Conservation (phyloP, 139 green algal species). For the Chlamydomonas eustigma region DNA sequence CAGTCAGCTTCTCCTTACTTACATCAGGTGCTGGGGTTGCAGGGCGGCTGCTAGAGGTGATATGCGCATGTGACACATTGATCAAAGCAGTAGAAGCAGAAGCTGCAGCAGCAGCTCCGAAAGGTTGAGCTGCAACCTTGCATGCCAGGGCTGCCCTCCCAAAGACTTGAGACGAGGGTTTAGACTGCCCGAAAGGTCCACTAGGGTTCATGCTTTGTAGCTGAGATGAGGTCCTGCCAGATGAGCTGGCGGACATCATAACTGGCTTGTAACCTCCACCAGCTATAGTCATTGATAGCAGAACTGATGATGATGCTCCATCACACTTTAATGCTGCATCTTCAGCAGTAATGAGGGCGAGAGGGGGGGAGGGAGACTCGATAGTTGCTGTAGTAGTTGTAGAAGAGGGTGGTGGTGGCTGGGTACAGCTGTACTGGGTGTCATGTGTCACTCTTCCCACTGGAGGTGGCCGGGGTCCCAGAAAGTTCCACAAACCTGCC, state of each 20-base stretch:
- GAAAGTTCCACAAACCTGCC: slow-evolving; percentile 32
- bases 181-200: background rate
- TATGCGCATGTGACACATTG: too few species aligned
- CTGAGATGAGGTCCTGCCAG: background rate
- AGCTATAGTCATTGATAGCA: background rate
- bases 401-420: too few species aligned
- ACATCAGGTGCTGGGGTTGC: too few species aligned
- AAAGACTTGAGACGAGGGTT: background rate
- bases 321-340: background rate
- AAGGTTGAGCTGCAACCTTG: background rate
- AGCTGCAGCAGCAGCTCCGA: background rate
- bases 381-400: background rate
- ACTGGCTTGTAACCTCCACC: slow-evolving; percentile 4
- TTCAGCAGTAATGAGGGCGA: background rate
- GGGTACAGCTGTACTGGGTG: too few species aligned
- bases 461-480: background rate
- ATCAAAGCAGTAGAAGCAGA: background rate
- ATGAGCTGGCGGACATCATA: too few species aligned
- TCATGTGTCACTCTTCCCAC: background rate
- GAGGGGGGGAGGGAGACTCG: too few species aligned
- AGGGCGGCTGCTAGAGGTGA: too few species aligned
- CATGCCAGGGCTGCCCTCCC: background rate
- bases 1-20: too few species aligned
- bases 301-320: background rate
- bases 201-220: background rate